Evolutionary conservation across 2,329 filamentous ascomycete genomes (phyloP).

Genomic region (Cercospora brassicicola): DNA sequence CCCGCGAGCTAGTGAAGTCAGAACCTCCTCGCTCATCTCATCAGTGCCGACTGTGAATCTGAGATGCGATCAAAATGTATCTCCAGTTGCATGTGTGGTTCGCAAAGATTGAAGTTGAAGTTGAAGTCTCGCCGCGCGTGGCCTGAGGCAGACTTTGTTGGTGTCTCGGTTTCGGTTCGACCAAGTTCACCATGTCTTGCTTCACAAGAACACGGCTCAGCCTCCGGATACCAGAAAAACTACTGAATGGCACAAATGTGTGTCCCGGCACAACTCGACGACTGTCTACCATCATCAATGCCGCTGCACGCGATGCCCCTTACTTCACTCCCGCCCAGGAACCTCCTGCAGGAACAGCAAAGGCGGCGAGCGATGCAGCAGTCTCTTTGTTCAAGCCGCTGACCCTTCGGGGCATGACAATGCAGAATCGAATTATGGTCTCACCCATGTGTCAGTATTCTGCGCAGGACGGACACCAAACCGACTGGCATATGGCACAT

Average conservation of each 20-base stretch:
- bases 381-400: not conserved
- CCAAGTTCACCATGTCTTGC: not conserved
- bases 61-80: no score
- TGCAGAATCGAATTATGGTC: not conserved
- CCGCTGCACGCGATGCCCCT: not conserved
- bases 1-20: not conserved
- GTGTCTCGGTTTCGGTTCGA: not conserved
- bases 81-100: no score
- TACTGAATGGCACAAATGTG: conserved; percentile 38
- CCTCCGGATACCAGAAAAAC: not conserved
- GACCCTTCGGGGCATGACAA: not conserved
- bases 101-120: no score
- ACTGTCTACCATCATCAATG: not conserved
- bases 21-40: not conserved
- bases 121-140: no score
- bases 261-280: not conserved
- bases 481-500: not conserved
- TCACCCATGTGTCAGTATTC: not conserved
- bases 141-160: no score
- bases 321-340: not conserved
- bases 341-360: not conserved
- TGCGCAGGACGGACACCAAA: not conserved
- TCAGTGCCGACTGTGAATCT: no score
- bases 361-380: not conserved
- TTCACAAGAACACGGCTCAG: not conserved